Conservation (phyloP, 208 protist species). For the Trypanosoma caninum region DNA sequence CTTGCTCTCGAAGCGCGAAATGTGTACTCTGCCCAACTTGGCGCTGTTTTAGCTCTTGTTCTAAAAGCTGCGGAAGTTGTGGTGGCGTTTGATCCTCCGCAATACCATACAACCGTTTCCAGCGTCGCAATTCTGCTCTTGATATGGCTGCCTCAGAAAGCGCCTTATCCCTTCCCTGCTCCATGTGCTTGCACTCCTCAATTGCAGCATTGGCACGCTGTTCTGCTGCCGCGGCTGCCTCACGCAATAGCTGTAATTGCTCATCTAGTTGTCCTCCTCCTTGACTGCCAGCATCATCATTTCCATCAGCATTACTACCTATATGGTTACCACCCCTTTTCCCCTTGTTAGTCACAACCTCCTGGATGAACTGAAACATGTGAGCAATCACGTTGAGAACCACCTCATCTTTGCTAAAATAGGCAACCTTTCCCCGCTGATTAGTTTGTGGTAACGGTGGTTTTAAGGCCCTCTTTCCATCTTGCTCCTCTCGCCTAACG, state of each 20-base stretch:
- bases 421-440: slow-evolving; percentile 29
- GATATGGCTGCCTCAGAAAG: slow-evolving; percentile 74
- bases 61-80: neutral
- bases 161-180: slow-evolving; percentile 57
- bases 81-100: slow-evolving; percentile 4
- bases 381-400: slow-evolving; percentile 63
- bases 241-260: slow-evolving; percentile 30
- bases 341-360: neutral
- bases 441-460: slow-evolving; percentile 11
- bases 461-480: neutral
- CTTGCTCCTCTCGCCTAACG: slow-evolving; percentile 8
- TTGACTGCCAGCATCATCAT: neutral
- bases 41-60: neutral
- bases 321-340: neutral
- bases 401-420: slow-evolving; percentile 43
- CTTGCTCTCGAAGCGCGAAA: neutral
- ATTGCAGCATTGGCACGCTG: slow-evolving; percentile 26
- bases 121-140: slow-evolving; percentile 64
- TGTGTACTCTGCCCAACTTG: neutral
- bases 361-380: slow-evolving; percentile 70
- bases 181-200: slow-evolving; percentile 24
- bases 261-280: slow-evolving; percentile 12
- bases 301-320: neutral
- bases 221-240: slow-evolving; percentile 46
- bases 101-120: slow-evolving; percentile 25